A percentile compares a stretch with the other conserved stretches of the same genome.
These are phyloP conservation scores for Parietichytrium sp. DNA, from an alignment of 108 stramenopile genomes.

Conservation along the genomic window DNA sequence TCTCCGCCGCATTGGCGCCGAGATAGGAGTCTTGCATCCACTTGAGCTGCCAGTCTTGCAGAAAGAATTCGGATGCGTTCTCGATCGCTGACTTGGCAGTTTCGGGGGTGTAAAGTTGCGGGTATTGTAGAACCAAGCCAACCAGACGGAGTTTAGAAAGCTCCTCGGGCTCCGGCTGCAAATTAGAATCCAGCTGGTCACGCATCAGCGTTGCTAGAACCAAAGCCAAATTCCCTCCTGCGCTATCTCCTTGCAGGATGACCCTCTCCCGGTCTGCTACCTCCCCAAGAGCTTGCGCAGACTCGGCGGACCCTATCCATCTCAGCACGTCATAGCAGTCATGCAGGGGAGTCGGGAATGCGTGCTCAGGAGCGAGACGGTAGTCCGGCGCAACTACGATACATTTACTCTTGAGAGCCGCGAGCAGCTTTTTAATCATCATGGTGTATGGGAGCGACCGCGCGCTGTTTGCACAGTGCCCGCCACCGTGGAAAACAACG, in stretches of 20 bases:
- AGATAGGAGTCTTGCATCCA: no score
- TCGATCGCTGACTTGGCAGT: no score
- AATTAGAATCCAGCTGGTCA: neutral
- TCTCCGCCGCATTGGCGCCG: no score
- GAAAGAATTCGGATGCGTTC: no score
- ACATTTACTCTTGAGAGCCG: neutral
- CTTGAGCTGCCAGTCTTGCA: no score
- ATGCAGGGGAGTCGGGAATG: neutral
- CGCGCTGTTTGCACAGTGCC: neutral
- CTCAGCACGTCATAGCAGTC: neutral
- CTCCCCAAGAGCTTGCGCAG: no score
- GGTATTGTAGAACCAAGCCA: neutral
- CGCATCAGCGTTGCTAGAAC: neutral
- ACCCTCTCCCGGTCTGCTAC: neutral
- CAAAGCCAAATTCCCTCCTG: neutral
- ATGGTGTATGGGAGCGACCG: no score
- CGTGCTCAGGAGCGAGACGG: neutral
- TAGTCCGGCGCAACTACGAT: neutral
- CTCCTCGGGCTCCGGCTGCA: neutral
- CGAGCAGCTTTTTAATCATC: neutral
- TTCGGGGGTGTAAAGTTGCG: neutral
- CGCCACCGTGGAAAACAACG: constrained; percentile 3
- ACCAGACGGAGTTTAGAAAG: neutral
- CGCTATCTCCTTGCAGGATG: neutral
- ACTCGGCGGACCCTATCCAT: no score